These are phyloP conservation scores for Penstemon davidsonii DNA, from an alignment of 257 asterid genomes.

Conservation along the genomic window DNA sequence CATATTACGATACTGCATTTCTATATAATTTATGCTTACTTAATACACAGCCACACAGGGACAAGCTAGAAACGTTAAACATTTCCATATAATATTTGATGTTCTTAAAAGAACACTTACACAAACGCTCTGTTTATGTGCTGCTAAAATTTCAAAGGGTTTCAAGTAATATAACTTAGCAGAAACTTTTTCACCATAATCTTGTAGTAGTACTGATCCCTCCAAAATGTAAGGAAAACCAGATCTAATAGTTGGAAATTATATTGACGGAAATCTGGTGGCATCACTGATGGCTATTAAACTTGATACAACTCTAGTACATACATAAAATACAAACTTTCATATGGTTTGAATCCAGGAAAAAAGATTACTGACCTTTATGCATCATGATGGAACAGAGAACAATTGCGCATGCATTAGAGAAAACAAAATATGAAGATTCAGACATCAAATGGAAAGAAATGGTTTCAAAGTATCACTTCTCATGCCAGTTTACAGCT, in stretches of 20 bases:
- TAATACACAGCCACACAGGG: neutral
- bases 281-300: constrained; percentile 91
- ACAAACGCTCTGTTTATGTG: no score
- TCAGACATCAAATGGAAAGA: constrained; percentile 84
- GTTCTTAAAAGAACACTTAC: no score
- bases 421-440: constrained; percentile 94
- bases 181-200: no score
- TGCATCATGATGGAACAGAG: constrained; percentile 45
- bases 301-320: constrained; percentile 86
- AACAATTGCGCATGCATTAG: constrained; percentile 92
- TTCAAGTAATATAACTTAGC: no score
- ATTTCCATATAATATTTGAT: neutral
- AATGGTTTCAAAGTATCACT: constrained; percentile 58
- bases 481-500: constrained; percentile 83
- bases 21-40: constrained; percentile 41
- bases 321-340: neutral
- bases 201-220: no score
- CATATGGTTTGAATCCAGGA: neutral
- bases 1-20: constrained; percentile 99
- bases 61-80: constrained; percentile 12
- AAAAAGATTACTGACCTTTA: constrained; percentile 8
- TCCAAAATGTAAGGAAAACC: constrained; percentile 80
- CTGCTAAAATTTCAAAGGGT: no score
- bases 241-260: constrained; percentile 82
- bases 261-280: constrained; percentile 89